Evolutionary conservation across 257 asterid genomes (phyloP).

Genomic region (Nicotiana obtusifolia): DNA sequence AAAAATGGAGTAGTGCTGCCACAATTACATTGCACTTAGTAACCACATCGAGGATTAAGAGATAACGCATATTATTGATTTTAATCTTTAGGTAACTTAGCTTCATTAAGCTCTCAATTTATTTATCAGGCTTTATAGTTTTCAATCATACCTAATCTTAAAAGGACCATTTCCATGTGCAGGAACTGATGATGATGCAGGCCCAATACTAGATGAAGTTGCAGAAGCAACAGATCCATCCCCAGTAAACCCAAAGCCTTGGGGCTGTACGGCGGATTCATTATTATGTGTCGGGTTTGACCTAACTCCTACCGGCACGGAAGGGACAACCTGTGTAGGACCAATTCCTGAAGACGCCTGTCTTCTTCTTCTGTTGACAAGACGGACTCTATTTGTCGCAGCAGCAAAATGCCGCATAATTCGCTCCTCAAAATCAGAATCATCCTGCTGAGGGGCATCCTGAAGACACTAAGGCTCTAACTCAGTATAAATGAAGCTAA

Average conservation of each 20-base stretch:
- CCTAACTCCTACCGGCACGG: conserved; percentile 20
- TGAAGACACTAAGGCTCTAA: conserved; percentile 17
- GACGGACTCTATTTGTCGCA: conserved; percentile 26
- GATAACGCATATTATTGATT: neutral
- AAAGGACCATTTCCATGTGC: conserved; percentile 2
- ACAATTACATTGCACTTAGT: neutral
- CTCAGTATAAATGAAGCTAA: neutral
- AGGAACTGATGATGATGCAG: conserved; percentile 15
- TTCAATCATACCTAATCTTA: conserved; percentile 35
- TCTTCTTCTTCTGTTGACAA: conserved; percentile 32
- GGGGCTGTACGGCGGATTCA: conserved; percentile 11
- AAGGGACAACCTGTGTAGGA: conserved; percentile 30
- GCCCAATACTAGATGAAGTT: conserved; percentile 15
- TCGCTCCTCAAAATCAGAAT: conserved; percentile 34
- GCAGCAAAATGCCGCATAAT: conserved; percentile 35
- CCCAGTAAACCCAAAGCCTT: conserved; percentile 8
- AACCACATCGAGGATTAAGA: neutral
- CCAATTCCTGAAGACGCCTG: conserved; percentile 21
- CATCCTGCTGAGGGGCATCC: conserved; percentile 26
- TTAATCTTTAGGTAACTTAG: neutral
- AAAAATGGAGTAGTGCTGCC: neutral
- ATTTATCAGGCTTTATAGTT: neutral
- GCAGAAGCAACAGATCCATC: conserved; percentile 15
- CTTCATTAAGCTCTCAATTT: neutral
- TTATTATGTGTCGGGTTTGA: conserved; percentile 16